A percentile compares a stretch with the other conserved stretches of the same genome.
These are phyloP conservation scores for Harrya chromipes DNA, from an alignment of 768 basidiomycete genomes.

Conservation along the genomic window DNA sequence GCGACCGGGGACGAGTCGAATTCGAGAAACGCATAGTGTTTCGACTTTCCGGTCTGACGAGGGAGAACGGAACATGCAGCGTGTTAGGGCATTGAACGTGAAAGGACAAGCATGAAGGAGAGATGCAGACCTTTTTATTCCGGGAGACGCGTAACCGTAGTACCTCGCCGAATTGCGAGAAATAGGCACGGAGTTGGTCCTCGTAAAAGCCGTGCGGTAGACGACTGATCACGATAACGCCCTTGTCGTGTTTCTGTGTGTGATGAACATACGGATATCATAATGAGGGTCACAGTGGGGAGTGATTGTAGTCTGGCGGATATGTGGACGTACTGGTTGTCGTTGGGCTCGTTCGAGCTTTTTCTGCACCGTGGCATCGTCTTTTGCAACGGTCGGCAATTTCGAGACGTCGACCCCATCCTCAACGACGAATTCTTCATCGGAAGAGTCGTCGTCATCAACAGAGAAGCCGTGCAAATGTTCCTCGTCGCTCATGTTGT, in stretches of 20 bases:
- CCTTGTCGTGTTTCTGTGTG: conserved; percentile 57
- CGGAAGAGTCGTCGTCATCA: conserved; percentile 73
- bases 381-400: conserved; percentile 85
- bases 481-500: conserved; percentile 36
- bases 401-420: conserved; percentile 65
- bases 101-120: no score
- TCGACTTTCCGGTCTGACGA: conserved; percentile 84
- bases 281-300: neutral
- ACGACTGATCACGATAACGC: conserved; percentile 86
- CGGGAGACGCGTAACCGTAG: conserved; percentile 86
- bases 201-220: conserved; percentile 98
- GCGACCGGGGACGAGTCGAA: conserved; percentile 89
- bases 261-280: neutral
- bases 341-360: conserved; percentile 59
- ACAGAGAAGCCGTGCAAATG: conserved; percentile 73
- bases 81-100: no score
- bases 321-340: conserved; percentile 53
- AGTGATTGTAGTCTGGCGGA: no score
- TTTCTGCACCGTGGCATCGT: conserved; percentile 73
- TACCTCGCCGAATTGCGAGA: conserved; percentile 91
- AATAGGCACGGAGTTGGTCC: conserved; percentile 88
- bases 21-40: conserved; percentile 97
- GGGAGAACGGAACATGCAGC: no score
- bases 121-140: conserved; percentile 76
- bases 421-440: conserved; percentile 63